Evolutionary conservation across 805 yeast species (phyloP), one percentile per base, ranked within the genome.

Genomic region (Blastobotrys chiropterorum): DNA sequence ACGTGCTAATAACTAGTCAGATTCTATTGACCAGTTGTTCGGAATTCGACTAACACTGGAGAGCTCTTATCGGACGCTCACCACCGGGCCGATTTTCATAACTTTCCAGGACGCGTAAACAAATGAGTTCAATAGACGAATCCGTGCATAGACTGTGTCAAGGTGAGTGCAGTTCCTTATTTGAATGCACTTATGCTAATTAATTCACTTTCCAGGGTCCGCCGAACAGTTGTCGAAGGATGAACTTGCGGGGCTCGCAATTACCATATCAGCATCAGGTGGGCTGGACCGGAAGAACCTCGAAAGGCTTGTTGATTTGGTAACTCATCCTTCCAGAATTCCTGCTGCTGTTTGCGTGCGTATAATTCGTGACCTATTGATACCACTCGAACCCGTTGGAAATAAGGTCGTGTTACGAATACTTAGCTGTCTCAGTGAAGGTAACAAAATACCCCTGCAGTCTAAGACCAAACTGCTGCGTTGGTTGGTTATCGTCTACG

Each of bases 331-430:
- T 2, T 39, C 30, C 14, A 34, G 40, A 13, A 19, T 56, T 3
- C 54, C 60, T 1, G 14, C 26, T 3, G 38, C 53, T 2, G 30
- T 48, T 1, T 38, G 21, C 8, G n/a, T 40, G 11, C 44, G 45
- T 13, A 49, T 58, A 38, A 44, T 56, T 15, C 43, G 56, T 14
- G 50, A 53, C 14, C 44, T 46, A 20, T 46, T 59, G 40, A n/a
- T 56, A n/a, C 62, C 62, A 2, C 45, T 53, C 5, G 49, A 43
- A 15, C 46, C 42, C n/a, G 55, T 73, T 8, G 59, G 66, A 13
- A 52, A 52, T 14, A 60, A 57, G 0, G 54, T 60, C 2, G 61
- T 69, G 0, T 38, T 63, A 14, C 53, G 54, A 3, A 61, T 74
- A 1, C 52, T 67, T 8, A 62, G 64, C 15, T 56, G 63, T 41